These are phyloP conservation scores for Leccinum olivaceopallidum DNA, from an alignment of 768 basidiomycete species.

Conservation along the genomic window DNA sequence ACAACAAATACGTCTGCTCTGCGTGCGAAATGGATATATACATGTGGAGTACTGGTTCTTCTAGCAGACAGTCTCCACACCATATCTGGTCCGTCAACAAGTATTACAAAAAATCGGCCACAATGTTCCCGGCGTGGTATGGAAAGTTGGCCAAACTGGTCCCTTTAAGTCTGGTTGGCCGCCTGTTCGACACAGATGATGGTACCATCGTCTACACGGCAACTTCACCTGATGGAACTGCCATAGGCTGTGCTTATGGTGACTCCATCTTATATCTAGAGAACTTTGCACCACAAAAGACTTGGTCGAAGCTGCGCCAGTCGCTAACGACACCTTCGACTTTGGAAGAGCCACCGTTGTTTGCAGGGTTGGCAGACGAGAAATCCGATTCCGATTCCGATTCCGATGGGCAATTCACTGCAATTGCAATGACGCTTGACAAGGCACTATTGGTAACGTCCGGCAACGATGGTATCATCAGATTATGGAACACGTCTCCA, in stretches of 20 bases:
- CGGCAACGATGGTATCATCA: conserved; percentile 6
- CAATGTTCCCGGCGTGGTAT: conserved; percentile 18
- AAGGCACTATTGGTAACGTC: conserved; percentile 11
- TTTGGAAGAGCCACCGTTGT: conserved; percentile 12
- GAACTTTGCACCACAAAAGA: neutral
- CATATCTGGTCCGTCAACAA: conserved; percentile 18
- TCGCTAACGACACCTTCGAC: conserved; percentile 5
- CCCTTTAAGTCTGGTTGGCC: conserved; percentile 5
- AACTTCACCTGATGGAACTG: conserved; percentile 12
- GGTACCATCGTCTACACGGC: conserved; percentile 3
- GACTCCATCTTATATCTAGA: conserved; percentile 7
- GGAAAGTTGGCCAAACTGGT: conserved; percentile 11
- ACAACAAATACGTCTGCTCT: conserved; percentile 14
- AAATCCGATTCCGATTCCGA: neutral
- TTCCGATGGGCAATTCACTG: neutral
- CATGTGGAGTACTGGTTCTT: conserved; percentile 11
- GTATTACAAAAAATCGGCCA: conserved; percentile 7
- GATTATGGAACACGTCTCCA: conserved; percentile 15
- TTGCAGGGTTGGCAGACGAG: too few relatives aligned
- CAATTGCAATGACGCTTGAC: conserved; percentile 14
- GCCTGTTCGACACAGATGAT: conserved; percentile 11
- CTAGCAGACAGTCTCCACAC: conserved; percentile 9
- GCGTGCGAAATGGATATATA: conserved; percentile 17
- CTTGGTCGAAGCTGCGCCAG: conserved; percentile 8
- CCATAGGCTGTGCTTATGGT: conserved; percentile 3